Percentiles rank a stretch among this genome's conserved stretches.
phyloP scores from a whole-genome alignment of 805 yeast species.

The Priceomyces fermenticarens region DNA sequence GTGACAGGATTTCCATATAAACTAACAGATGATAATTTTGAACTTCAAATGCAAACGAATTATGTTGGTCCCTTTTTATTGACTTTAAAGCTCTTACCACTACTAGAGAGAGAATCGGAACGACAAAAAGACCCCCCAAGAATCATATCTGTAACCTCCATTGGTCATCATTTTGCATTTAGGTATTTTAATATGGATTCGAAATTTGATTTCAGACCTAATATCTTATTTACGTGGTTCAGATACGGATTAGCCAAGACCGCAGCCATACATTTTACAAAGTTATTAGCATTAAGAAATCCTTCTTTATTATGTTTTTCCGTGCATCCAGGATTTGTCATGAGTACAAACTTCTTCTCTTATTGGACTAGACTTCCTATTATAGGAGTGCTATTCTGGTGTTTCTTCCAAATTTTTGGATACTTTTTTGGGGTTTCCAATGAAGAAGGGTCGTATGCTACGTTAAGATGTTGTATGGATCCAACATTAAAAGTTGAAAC shows the following conservation, averaged over 20 bases:
- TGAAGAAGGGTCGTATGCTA: conserved; percentile 68
- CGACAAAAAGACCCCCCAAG: conserved; percentile 41
- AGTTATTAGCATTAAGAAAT: conserved; percentile 59
- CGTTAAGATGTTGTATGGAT: conserved; percentile 60
- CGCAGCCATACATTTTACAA: conserved; percentile 71
- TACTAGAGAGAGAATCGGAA: conserved; percentile 41
- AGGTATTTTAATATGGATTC: conserved; percentile 46
- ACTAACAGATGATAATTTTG: conserved; percentile 66
- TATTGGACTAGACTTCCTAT: conserved; percentile 78
- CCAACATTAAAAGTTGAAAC: conserved; percentile 44
- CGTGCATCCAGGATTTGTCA: conserved; percentile 84
- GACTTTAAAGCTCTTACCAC: conserved; percentile 56
- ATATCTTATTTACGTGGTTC: conserved; percentile 70
- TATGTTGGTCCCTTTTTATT: conserved; percentile 73
- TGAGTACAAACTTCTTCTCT: conserved; percentile 72
- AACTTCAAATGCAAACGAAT: conserved; percentile 76
- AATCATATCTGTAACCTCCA: conserved; percentile 60
- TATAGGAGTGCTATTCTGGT: conserved; percentile 73
- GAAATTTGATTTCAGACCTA: conserved; percentile 58
- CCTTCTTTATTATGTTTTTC: conserved; percentile 63
- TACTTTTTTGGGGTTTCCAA: conserved; percentile 65
- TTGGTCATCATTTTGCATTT: conserved; percentile 58
- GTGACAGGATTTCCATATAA: conserved; percentile 73
- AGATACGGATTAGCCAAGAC: conserved; percentile 77
- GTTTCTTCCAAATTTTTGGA: conserved; percentile 66